Conservation (phyloP, 225 moss, liverwort and hornwort species). For the Rhytidiadelphus loreus region DNA sequence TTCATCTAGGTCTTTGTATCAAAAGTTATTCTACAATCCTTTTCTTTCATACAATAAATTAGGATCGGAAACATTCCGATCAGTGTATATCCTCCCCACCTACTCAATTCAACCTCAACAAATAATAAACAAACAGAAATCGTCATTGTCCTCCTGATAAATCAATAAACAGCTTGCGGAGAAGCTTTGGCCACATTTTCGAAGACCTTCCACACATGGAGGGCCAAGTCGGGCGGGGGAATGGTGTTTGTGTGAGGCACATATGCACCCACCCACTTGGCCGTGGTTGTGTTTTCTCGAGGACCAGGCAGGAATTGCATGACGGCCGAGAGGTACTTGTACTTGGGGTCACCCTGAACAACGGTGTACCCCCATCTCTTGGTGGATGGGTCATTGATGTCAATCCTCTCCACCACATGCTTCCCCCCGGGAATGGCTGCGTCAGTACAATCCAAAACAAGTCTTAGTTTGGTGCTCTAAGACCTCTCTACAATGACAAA, state of each 20-base stretch:
- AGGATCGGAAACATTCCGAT: neutral
- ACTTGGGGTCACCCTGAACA: constrained; percentile 17
- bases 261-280: constrained; percentile 15
- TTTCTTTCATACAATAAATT: neutral
- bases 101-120: neutral
- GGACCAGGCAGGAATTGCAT: constrained; percentile 15
- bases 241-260: neutral
- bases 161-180: neutral
- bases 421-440: constrained; percentile 3
- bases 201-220: constrained; percentile 23
- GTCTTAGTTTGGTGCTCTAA: neutral
- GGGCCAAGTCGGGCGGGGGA: neutral
- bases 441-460: neutral
- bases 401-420: constrained; percentile 22
- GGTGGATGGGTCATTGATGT: neutral
- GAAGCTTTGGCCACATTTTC: constrained; percentile 8
- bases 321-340: constrained; percentile 14
- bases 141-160: too few relatives aligned
- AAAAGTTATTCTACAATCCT: neutral
- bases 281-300: neutral
- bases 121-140: neutral
- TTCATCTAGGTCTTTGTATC: neutral
- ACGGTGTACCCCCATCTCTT: constrained; percentile 24
- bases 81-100: rapidly evolving
- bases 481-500: neutral